Percentiles rank a stretch among this genome's conserved stretches.
Conservation (phyloP, 1,284 basidiomycete species). For the Hemileia vastatrix region DNA sequence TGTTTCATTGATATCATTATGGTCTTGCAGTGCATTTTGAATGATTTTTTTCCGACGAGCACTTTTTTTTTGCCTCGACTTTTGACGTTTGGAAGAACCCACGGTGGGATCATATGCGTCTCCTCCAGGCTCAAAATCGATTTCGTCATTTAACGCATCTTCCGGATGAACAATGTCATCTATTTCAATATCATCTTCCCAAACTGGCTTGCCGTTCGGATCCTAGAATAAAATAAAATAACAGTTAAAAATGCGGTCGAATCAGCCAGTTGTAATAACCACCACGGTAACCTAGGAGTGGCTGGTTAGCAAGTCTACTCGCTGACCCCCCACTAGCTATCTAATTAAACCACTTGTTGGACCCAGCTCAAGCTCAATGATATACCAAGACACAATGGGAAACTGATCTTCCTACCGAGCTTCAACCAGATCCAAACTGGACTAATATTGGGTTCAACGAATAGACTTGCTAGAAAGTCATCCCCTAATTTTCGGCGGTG, state of each 20-base stretch:
- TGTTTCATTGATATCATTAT: constrained; percentile 26
- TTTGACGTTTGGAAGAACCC: constrained; percentile 24
- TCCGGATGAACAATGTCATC: constrained; percentile 55
- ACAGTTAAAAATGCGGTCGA: background rate
- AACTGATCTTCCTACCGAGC: constrained; percentile 41
- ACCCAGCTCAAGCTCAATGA: constrained; percentile 21
- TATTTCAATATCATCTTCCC: constrained; percentile 81
- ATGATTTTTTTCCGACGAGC: constrained; percentile 25
- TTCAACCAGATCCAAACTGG: constrained; percentile 44
- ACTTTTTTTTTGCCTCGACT: constrained; percentile 45
- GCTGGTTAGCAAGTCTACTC: no score
- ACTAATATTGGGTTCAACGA: constrained; percentile 32
- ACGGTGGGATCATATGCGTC: constrained; percentile 33
- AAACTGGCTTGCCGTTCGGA: constrained; percentile 61
- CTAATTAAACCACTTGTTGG: background rate
- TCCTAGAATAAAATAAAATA: constrained; percentile 43
- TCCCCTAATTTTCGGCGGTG: no score
- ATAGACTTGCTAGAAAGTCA: no score
- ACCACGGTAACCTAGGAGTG: no score
- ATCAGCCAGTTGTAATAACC: no score
- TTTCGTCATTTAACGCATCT: constrained; percentile 37
- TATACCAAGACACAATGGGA: background rate
- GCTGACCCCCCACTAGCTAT: background rate
- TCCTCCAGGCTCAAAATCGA: constrained; percentile 31
- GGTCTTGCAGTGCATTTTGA: constrained; percentile 26